Evolutionary conservation across 495 filamentous ascomycete species (phyloP).

Genomic region (Neurospora tetraspora): DNA sequence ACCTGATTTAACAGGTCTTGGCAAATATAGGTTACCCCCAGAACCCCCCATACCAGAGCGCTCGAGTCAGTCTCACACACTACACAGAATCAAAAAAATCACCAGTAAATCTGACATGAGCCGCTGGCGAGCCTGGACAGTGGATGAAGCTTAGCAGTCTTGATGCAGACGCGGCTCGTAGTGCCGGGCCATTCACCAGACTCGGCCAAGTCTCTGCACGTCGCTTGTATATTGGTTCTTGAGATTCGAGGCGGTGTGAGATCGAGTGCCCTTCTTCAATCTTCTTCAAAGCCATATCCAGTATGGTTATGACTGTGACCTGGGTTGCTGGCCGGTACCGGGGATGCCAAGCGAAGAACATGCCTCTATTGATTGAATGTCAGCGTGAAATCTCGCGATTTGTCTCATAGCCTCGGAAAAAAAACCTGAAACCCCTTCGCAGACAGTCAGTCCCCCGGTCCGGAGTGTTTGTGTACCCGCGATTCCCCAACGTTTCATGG

Average conservation of each 20-base stretch:
- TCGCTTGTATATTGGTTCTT: not conserved
- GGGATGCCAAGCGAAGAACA: not conserved
- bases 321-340: not conserved
- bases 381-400: not conserved
- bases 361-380: not conserved
- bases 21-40: too few species aligned
- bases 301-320: not conserved
- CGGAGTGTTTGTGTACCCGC: not conserved
- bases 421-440: not conserved
- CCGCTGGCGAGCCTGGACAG: not conserved
- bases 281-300: not conserved
- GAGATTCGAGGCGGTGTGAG: not conserved
- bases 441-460: not conserved
- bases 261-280: not conserved
- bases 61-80: too few species aligned
- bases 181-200: not conserved
- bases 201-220: not conserved
- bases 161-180: not conserved
- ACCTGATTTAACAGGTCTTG: too few species aligned
- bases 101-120: too few species aligned
- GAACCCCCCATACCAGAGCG: too few species aligned
- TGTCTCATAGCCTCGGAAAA: not conserved
- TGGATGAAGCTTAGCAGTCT: not conserved
- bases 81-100: too few species aligned
- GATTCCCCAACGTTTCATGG: not conserved